phyloP scores from a whole-genome alignment of 768 basidiomycete genomes.

The Harrya chromipes region DNA sequence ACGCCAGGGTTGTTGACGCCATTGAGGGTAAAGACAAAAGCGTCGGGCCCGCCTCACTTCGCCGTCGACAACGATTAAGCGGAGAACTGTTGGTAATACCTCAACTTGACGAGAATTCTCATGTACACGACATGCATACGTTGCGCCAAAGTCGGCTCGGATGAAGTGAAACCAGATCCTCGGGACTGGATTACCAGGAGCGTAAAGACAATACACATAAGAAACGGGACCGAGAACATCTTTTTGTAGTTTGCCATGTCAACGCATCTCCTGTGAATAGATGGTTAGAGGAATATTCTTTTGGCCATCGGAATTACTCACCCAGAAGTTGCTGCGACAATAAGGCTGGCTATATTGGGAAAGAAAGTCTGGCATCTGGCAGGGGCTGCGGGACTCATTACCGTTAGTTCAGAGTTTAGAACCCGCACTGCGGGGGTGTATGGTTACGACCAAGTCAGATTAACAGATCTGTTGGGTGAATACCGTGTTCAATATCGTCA shows the following conservation, averaged over 20 bases:
- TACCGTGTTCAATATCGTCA: background rate
- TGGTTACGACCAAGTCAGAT: constrained; percentile 1
- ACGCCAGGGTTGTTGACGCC: constrained; percentile 21
- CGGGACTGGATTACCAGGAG: constrained; percentile 22
- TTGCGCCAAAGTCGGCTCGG: constrained; percentile 20
- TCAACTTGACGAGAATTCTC: constrained; percentile 26
- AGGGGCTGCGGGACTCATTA: constrained; percentile 2
- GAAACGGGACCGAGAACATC: constrained; percentile 26
- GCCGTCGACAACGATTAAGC: constrained; percentile 32
- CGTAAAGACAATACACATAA: constrained; percentile 28
- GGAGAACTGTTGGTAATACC: constrained; percentile 25
- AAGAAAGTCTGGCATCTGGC: constrained; percentile 4
- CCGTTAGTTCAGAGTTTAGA: background rate
- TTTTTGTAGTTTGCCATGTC: constrained; percentile 36
- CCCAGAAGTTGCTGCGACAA: constrained; percentile 24
- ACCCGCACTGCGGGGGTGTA: background rate
- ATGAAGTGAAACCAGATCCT: constrained; percentile 17
- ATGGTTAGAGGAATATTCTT: constrained; percentile 6
- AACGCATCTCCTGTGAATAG: constrained; percentile 28
- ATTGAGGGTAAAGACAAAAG: constrained; percentile 33
- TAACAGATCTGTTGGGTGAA: background rate
- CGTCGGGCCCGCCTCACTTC: constrained; percentile 30
- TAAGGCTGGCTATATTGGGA: constrained; percentile 27
- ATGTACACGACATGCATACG: constrained; percentile 27
- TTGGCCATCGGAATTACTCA: constrained; percentile 18